Conservation (phyloP, 805 yeast genomes). For the Cyberlindnera euphorbiae region DNA sequence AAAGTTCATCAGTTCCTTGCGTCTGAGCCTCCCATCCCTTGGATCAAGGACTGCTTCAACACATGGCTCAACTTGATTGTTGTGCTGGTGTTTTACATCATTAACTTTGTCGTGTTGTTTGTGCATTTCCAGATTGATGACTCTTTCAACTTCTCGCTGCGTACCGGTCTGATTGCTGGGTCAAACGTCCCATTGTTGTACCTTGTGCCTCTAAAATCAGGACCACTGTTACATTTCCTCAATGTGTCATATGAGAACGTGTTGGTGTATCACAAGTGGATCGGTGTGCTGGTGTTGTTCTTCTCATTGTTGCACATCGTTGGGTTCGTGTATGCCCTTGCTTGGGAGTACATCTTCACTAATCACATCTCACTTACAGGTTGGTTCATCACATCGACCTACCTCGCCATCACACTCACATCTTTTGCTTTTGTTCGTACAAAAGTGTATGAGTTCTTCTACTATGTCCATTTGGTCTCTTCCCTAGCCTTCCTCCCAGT, state of each 20-base stretch:
- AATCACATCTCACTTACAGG: conserved; percentile 16
- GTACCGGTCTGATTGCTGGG: conserved; percentile 24
- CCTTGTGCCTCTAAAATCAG: conserved; percentile 24
- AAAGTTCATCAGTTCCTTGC: conserved; percentile 4
- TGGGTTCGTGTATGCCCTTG: conserved; percentile 16
- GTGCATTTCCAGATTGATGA: conserved; percentile 20
- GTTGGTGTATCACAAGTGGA: conserved; percentile 22
- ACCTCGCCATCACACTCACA: conserved; percentile 11
- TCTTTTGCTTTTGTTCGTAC: conserved; percentile 16
- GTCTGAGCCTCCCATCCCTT: conserved; percentile 6
- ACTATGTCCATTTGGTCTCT: conserved; percentile 16
- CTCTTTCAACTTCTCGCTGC: conserved; percentile 22
- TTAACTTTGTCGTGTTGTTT: conserved; percentile 14
- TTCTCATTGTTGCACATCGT: conserved; percentile 18
- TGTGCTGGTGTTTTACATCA: conserved; percentile 10
- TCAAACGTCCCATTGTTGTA: conserved; percentile 26
- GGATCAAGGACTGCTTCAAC: conserved; percentile 14
- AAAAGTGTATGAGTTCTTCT: conserved; percentile 21
- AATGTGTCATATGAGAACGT: conserved; percentile 22
- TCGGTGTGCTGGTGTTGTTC: conserved; percentile 19
- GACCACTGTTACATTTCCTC: conserved; percentile 19
- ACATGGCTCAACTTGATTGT: conserved; percentile 13
- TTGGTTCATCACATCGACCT: conserved; percentile 7
- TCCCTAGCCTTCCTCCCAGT: conserved; percentile 22
- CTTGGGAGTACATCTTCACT: conserved; percentile 18